Evolutionary conservation across 1,139 yeast species (phyloP).

Genomic region (Pichia cactophila): DNA sequence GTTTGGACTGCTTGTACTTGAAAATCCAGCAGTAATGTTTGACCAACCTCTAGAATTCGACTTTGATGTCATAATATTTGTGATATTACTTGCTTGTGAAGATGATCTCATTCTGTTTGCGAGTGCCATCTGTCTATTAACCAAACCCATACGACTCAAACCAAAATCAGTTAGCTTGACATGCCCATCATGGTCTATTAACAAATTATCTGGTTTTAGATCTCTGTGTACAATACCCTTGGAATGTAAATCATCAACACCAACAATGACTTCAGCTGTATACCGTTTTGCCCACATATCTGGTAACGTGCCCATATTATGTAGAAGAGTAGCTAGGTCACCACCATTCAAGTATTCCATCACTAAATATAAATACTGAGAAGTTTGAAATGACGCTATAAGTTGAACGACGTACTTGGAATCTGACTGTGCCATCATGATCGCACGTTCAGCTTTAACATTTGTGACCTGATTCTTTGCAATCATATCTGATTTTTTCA

Average conservation of each 20-base stretch:
- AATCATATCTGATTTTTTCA: constrained; percentile 91
- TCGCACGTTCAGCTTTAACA: constrained; percentile 91
- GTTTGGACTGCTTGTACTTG: neutral
- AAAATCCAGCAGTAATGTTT: neutral
- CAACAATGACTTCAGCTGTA: constrained; percentile 83
- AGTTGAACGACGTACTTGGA: constrained; percentile 91
- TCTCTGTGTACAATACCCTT: constrained; percentile 93
- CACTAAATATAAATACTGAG: constrained; percentile 79
- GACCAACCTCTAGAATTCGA: neutral
- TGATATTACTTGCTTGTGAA: constrained; percentile 27
- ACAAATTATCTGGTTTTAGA: constrained; percentile 80
- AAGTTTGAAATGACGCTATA: constrained; percentile 82
- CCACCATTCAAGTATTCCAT: constrained; percentile 98
- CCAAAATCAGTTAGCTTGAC: constrained; percentile 94
- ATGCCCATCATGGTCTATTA: constrained; percentile 84
- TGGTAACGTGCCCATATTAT: constrained; percentile 72
- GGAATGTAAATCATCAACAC: constrained; percentile 81
- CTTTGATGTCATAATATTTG: neutral
- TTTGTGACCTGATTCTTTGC: constrained; percentile 94
- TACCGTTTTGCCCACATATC: constrained; percentile 85
- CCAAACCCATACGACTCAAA: constrained; percentile 78
- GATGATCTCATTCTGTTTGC: constrained; percentile 4
- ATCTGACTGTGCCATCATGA: constrained; percentile 94
- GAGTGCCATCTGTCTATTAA: constrained; percentile 58
- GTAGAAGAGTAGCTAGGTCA: constrained; percentile 82